Percentiles rank a stretch among this genome's conserved stretches.
phyloP scores from a whole-genome alignment of 352 stramenopile species.

The Phytopythium mirpurense region DNA sequence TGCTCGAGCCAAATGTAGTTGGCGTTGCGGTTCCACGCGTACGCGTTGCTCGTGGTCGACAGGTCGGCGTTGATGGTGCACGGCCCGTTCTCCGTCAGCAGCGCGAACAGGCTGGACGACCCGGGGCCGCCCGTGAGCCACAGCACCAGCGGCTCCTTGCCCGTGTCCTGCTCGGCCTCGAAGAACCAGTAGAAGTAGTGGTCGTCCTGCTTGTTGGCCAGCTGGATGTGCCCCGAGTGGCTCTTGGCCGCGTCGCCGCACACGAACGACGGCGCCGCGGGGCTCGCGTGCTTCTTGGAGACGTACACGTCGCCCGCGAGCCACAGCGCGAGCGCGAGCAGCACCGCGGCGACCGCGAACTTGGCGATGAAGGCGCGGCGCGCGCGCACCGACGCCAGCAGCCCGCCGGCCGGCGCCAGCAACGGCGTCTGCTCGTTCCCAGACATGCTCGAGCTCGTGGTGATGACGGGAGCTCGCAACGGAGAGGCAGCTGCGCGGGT shows the following conservation, averaged over 20 bases:
- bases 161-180: constrained; percentile 28
- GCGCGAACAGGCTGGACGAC: constrained; percentile 19
- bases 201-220: constrained; percentile 41
- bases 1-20: constrained; percentile 54
- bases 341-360: constrained; percentile 10
- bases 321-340: constrained; percentile 18
- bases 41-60: constrained; percentile 29
- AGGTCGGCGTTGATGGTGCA: constrained; percentile 35
- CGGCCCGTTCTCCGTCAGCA: constrained; percentile 57
- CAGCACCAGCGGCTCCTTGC: constrained; percentile 44
- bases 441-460: no score
- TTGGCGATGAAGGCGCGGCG: constrained; percentile 13
- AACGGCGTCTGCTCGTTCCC: constrained; percentile 17
- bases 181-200: constrained; percentile 76
- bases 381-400: constrained; percentile 1
- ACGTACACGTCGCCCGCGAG: constrained; percentile 7
- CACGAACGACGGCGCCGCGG: background rate
- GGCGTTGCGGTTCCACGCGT: constrained; percentile 40
- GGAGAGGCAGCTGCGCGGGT: no score
- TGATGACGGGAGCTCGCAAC: no score
- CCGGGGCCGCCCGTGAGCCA: constrained; percentile 60
- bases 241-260: constrained; percentile 24
- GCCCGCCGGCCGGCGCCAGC: constrained; percentile 5
- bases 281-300: background rate
- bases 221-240: constrained; percentile 46